phyloP scores from a whole-genome alignment of 139 green algal genomes.

The Haematococcus sp. region DNA sequence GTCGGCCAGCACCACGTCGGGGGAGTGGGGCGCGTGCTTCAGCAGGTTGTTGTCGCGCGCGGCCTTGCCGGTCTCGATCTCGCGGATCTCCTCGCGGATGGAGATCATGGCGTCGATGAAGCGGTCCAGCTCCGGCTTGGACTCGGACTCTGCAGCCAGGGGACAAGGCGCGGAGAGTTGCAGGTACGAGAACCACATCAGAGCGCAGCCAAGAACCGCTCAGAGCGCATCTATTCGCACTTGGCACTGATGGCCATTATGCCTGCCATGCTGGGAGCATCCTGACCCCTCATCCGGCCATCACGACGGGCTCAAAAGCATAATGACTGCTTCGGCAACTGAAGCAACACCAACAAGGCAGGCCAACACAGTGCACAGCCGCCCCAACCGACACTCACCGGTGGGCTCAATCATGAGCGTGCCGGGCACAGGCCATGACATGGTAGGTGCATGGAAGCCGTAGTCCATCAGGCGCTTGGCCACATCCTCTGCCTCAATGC shows the following conservation, averaged over 20 bases:
- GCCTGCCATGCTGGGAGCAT: no score
- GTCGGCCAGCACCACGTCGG: conserved; percentile 71
- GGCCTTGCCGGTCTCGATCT: conserved; percentile 77
- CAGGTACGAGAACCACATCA: no score
- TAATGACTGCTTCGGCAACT: no score
- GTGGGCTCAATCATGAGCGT: conserved; percentile 99
- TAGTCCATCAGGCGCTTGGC: conserved; percentile 99
- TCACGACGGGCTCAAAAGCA: no score
- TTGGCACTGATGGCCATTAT: no score
- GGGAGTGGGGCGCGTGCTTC: conserved; percentile 90
- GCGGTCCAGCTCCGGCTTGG: conserved; percentile 63
- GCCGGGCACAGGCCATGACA: conserved; percentile 97
- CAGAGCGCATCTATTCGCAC: no score
- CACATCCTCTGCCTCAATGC: conserved; percentile 88
- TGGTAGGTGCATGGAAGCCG: conserved; percentile 98
- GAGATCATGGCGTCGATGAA: conserved; percentile 95
- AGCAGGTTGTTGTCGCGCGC: conserved; percentile 88
- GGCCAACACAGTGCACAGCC: not conserved
- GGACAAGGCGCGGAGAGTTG: not conserved
- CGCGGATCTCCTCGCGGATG: conserved; percentile 89
- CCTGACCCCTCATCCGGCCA: no score
- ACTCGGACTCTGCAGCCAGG: conserved; percentile 69
- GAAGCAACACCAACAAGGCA: not conserved
- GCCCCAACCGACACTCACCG: not conserved
- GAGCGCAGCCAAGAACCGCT: no score